Evolutionary conservation across 371 early-diverging fungal species (phyloP), one percentile per base, ranked within the genome.

Genomic region (Mortierella sp.): DNA sequence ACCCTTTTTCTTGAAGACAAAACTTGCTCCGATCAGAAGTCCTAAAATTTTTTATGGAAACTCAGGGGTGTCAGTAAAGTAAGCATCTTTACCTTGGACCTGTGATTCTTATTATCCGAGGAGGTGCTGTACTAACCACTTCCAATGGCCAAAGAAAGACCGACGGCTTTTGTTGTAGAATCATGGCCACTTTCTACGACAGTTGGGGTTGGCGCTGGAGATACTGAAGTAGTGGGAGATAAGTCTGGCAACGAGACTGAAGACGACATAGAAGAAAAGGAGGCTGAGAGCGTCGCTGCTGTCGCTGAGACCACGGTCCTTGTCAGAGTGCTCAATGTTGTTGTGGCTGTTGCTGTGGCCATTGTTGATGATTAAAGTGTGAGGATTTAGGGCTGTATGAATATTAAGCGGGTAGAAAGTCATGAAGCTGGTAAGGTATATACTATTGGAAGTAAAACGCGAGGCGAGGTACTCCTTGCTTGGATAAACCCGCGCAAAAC

Each of bases 1-100:
- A 15, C 97, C 99, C 72, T 91, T 94, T 80, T 98, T 98, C 71
- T 96, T 97, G 61, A 98, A 86, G 34, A 98, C 94, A 81, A 96
- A 95, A 65, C 92, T 92, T 39, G 90, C 80, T 15, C 98, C 99
- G 69, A 97, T 97, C 72, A 97, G 92, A 31, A 90, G 31, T 47
- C 94, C 93, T 84, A 86, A 6, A 8, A 30, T 48, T 41, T 44
- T 15, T 43, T 23, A 30, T 19, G 41, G 24, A 7, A 9, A 24
- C 14, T 43, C 23, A 28, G 30, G 19, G 30, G 21, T 17, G 55
- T 14, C 27, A 34, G n/a, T 30, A 28, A 48, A 31, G 49, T 24
- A 28, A 21, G 28, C 30, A 50, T 44, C 49, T 34, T n/a, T 15
- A 3, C 2, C 8, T 21, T 28, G 14, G 11, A 37, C 24, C n/a